A percentile compares a stretch with the other conserved stretches of the same genome.
Conservation (phyloP, 208 protist species). For the Blastocrithidia nonstop region DNA sequence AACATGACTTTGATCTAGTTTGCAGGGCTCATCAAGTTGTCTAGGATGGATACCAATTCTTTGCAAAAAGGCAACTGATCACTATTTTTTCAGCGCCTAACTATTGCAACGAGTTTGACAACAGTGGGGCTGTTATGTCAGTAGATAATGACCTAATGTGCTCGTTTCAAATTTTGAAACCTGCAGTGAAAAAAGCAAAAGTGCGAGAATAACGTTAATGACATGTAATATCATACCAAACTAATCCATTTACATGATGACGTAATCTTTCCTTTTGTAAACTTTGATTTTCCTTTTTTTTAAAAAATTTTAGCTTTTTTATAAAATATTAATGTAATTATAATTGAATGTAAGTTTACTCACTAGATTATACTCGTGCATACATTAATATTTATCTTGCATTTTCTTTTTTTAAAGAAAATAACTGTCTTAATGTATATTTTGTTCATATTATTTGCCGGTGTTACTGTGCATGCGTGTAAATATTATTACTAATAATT, state of each 20-base stretch:
- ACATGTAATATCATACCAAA: no score
- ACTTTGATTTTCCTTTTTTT: not conserved
- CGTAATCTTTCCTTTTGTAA: not conserved
- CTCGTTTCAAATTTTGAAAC: constrained; percentile 96
- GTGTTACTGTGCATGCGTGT: no score
- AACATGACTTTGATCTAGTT: constrained; percentile 92
- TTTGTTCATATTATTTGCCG: no score
- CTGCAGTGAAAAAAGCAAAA: constrained; percentile 76
- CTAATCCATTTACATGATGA: no score
- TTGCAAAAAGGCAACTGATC: constrained; percentile 90
- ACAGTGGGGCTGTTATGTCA: constrained; percentile 98
- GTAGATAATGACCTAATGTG: constrained; percentile 97
- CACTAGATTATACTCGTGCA: no score
- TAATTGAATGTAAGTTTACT: no score
- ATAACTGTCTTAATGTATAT: no score
- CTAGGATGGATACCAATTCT: constrained; percentile 94
- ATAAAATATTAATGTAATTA: no score
- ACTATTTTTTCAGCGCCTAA: constrained; percentile 98
- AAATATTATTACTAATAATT: no score
- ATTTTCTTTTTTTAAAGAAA: no score
- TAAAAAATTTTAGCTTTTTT: not conserved
- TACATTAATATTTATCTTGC: no score
- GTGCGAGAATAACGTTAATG: not conserved
- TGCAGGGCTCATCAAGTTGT: constrained; percentile 96
- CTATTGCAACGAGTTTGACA: constrained; percentile 98